These are phyloP conservation scores for Ustilago xerochloae DNA, from an alignment of 1,284 basidiomycete genomes.

Conservation along the genomic window DNA sequence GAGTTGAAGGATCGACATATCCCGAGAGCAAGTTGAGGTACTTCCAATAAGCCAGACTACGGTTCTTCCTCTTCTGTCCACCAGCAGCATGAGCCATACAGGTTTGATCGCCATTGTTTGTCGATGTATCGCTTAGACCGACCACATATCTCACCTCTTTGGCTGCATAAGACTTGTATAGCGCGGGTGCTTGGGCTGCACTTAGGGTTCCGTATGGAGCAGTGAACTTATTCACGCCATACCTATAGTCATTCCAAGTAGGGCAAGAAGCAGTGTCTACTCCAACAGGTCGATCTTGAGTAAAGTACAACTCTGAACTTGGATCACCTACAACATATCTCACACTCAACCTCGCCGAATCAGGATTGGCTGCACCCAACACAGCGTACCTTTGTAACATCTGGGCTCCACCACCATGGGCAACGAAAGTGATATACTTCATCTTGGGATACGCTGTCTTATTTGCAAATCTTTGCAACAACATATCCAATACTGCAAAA, in stretches of 20 bases:
- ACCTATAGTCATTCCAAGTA: constrained; percentile 52
- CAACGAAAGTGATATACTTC: constrained; percentile 58
- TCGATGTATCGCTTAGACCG: constrained; percentile 36
- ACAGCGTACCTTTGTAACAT: constrained; percentile 55
- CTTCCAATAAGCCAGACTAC: constrained; percentile 58
- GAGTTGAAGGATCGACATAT: neutral
- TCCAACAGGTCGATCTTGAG: constrained; percentile 47
- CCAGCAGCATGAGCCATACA: constrained; percentile 55
- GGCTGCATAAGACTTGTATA: constrained; percentile 45
- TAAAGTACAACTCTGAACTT: constrained; percentile 57
- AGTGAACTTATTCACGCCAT: constrained; percentile 35
- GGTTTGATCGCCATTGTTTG: constrained; percentile 51
- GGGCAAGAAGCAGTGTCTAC: constrained; percentile 29
- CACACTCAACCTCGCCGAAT: constrained; percentile 20
- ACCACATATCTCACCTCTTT: constrained; percentile 57
- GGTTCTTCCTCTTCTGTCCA: constrained; percentile 33
- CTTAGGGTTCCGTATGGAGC: constrained; percentile 17
- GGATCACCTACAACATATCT: constrained; percentile 59
- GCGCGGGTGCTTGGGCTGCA: neutral
- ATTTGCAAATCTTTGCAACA: constrained; percentile 41
- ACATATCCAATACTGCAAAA: constrained; percentile 41
- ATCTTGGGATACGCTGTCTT: constrained; percentile 44
- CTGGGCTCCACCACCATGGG: constrained; percentile 61
- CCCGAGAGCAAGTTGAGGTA: constrained; percentile 55
- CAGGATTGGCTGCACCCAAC: constrained; percentile 30